Percentiles rank a stretch among this genome's conserved stretches.
phyloP scores from a whole-genome alignment of 2,329 filamentous ascomycete species.

The Teratosphaeriaceae sp. region DNA sequence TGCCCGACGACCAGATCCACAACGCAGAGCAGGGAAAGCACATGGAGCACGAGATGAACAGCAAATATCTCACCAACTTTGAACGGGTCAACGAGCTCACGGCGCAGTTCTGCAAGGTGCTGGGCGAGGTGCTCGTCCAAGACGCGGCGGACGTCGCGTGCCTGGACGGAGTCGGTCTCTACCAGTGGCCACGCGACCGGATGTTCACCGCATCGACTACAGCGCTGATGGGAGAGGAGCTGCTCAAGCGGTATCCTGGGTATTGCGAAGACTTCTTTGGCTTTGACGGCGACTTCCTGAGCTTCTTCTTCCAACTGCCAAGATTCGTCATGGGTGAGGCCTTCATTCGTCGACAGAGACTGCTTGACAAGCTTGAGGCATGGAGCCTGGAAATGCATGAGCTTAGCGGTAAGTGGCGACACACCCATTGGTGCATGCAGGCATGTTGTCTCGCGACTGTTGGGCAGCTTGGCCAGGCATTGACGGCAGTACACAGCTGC shows the following conservation, averaged over 20 bases:
- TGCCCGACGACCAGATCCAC: constrained; percentile 18
- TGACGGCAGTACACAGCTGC: no score
- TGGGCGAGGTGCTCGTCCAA: constrained; percentile 15
- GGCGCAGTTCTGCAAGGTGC: constrained; percentile 16
- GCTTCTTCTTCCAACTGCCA: constrained; percentile 25
- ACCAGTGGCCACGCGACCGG: constrained; percentile 23
- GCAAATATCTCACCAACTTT: constrained; percentile 21
- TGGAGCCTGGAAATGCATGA: constrained; percentile 22
- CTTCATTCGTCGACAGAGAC: constrained; percentile 13
- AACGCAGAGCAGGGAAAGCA: constrained; percentile 18
- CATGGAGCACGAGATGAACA: constrained; percentile 21
- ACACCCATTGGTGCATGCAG: no score
- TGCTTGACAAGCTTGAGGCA: constrained; percentile 20
- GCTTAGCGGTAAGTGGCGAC: constrained; percentile 14
- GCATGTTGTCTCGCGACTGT: no score
- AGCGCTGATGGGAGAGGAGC: constrained; percentile 24
- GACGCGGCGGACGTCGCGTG: constrained; percentile 16
- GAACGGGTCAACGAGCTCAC: constrained; percentile 28
- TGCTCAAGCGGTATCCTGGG: constrained; percentile 24
- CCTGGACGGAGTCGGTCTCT: constrained; percentile 19
- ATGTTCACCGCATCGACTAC: constrained; percentile 27
- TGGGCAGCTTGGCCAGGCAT: no score
- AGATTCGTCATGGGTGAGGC: constrained; percentile 20
- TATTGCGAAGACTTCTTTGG: constrained; percentile 25
- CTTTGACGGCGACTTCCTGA: constrained; percentile 25